These are phyloP conservation scores for Serendipita vermifera DNA, from an alignment of 768 basidiomycete genomes.

Conservation along the genomic window DNA sequence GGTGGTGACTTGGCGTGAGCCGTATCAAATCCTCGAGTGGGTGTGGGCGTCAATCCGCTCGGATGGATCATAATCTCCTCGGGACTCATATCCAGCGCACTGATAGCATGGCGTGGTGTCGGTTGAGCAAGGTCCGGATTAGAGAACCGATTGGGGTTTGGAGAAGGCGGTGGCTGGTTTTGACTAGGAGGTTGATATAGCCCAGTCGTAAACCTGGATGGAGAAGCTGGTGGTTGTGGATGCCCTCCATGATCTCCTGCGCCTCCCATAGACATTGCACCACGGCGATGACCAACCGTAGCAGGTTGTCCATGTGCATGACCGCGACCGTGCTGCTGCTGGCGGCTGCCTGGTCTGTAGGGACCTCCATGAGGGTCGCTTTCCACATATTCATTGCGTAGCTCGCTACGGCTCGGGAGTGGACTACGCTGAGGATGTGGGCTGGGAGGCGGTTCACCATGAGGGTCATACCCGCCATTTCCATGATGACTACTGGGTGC, in stretches of 20 bases:
- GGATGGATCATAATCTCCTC: conserved; percentile 5
- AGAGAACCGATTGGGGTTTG: neutral
- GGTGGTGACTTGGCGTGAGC: too few relatives aligned
- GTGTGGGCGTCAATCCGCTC: neutral
- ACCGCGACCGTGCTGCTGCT: neutral
- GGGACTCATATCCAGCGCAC: neutral
- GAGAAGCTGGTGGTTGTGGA: conserved; percentile 1
- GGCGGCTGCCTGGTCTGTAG: neutral
- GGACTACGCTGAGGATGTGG: neutral
- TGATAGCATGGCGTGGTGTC: neutral
- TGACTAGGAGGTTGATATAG: neutral
- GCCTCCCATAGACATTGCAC: too few relatives aligned
- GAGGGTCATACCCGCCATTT: neutral
- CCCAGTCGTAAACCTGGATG: neutral
- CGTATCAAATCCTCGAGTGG: too few relatives aligned
- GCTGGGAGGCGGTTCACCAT: neutral
- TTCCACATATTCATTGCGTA: neutral
- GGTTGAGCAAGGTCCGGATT: neutral
- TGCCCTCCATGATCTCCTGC: too few relatives aligned
- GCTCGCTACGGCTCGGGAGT: neutral
- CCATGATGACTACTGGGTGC: too few relatives aligned
- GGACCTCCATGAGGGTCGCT: neutral
- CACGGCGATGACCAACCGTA: neutral
- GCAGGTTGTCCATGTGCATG: neutral
- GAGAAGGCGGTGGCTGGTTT: conserved; percentile 1